A percentile compares a stretch with the other conserved stretches of the same genome.
Conservation (phyloP, 208 protist genomes). For the Leishmania lainsoni region DNA sequence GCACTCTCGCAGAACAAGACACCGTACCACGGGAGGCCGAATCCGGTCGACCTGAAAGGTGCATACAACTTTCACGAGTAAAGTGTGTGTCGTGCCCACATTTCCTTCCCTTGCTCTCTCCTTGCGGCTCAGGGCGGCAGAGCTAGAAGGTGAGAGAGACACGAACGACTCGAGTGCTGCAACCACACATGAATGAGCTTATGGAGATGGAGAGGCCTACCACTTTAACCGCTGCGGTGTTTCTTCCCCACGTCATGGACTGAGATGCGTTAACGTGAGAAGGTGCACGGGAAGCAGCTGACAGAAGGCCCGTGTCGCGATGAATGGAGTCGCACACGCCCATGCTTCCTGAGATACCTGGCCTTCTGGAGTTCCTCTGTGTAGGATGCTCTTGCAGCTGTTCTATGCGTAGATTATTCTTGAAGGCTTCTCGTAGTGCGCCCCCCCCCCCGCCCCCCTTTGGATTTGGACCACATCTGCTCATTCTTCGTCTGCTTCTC, state of each 20-base stretch:
- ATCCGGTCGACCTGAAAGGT: constrained; percentile 74
- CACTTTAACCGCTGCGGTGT: not conserved
- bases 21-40: constrained; percentile 70
- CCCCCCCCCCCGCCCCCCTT: not conserved
- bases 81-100: not conserved
- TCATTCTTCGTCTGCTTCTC: not conserved
- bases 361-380: not conserved
- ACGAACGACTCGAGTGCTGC: not conserved
- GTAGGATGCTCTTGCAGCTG: not conserved
- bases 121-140: not conserved
- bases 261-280: not conserved
- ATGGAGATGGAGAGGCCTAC: not conserved
- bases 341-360: not conserved
- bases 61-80: constrained; percentile 59
- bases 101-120: not conserved
- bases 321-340: not conserved
- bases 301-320: not conserved
- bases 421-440: not conserved
- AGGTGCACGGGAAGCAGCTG: not conserved
- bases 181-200: not conserved
- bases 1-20: constrained; percentile 70
- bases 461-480: not conserved
- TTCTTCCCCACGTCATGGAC: not conserved
- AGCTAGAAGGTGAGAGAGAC: not conserved
- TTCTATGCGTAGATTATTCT: not conserved